Evolutionary conservation across 2,329 filamentous ascomycete genomes (phyloP), one percentile per base, ranked within the genome.

Genomic region (Thielaviopsis euricoi): DNA sequence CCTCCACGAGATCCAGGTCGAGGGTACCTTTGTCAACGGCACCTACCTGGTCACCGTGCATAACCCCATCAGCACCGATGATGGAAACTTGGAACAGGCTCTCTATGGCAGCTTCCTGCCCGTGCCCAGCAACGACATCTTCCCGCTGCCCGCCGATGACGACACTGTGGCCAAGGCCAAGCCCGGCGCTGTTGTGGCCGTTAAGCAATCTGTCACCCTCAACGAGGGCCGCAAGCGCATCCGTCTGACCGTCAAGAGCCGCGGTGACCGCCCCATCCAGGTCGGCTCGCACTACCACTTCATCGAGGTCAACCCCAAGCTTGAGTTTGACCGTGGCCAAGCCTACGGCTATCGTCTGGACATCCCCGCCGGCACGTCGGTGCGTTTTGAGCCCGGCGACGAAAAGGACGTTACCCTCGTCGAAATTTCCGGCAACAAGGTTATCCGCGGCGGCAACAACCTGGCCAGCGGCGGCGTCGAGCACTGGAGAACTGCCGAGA

Each of bases 231-330:
- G 89, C 56, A 83, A 80, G 70, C 79, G 90, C 61, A 83, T 90
- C 62, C 77, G 73, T 60, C 73, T 97, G 46, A 82, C 76, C 66
- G 87, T 97, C 48, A 89, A 84, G 62, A 95, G 87, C 70, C 87
- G 80, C 65, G 91, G 91, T 6, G 91, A 97, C 70, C 76, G 91
- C 33, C 91, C 91, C 1, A 86, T 96, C 61, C 90, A 96, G 76
- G 86, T 90, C 60, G 91, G 91, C 33, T 95, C 89, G 33, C 91
- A 97, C 71, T 97, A 95, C 69, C 91, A 96, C 71, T 95, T 97
- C 68, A 82, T 95, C 66, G 91, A 97, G 73, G 86, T 83, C n/a
- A 97, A 97, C 70, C 87, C 89, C 0, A 81, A 87, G 68, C 78
- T 97, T 55, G 81, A 87, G 61, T 97, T 97, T 68, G 91, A 97